These are phyloP conservation scores for Zymoseptoria brevis DNA, from an alignment of 2,329 filamentous ascomycete species.

Conservation along the genomic window DNA sequence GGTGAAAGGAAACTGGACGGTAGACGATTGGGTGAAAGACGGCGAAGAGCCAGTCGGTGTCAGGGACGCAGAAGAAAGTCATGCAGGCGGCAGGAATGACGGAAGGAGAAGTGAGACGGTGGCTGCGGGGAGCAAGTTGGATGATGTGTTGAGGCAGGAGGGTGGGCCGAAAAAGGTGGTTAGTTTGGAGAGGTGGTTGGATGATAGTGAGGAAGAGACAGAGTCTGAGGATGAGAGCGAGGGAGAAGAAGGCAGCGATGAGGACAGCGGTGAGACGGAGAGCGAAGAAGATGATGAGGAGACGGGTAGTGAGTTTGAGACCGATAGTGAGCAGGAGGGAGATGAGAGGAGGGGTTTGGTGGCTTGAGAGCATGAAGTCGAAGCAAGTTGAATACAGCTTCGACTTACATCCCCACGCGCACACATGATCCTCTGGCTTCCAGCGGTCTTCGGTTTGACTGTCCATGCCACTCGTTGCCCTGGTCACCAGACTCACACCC, in stretches of 20 bases:
- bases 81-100: constrained; percentile 31
- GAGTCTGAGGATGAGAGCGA: constrained; percentile 46
- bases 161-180: constrained; percentile 52
- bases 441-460: too few relatives aligned
- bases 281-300: constrained; percentile 40
- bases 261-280: constrained; percentile 45
- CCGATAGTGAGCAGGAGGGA: constrained; percentile 39
- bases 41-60: constrained; percentile 74
- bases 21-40: constrained; percentile 77
- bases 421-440: too few relatives aligned
- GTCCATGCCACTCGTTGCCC: too few relatives aligned
- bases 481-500: too few relatives aligned
- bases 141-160: constrained; percentile 51
- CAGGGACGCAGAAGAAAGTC: constrained; percentile 49
- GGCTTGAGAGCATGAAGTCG: not conserved
- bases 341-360: not conserved
- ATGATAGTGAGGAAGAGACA: constrained; percentile 54
- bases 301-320: constrained; percentile 28
- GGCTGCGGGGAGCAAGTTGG: constrained; percentile 57
- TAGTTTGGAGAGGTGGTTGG: constrained; percentile 88
- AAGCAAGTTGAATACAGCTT: not conserved
- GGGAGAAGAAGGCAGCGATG: constrained; percentile 37
- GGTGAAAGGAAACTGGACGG: constrained; percentile 63
- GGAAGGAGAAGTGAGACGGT: constrained; percentile 26
- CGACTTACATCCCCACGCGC: too few relatives aligned